A percentile compares a stretch with the other conserved stretches of the same genome.
These are phyloP conservation scores for Physcia stellaris DNA, from an alignment of 495 filamentous ascomycete genomes.

Conservation along the genomic window DNA sequence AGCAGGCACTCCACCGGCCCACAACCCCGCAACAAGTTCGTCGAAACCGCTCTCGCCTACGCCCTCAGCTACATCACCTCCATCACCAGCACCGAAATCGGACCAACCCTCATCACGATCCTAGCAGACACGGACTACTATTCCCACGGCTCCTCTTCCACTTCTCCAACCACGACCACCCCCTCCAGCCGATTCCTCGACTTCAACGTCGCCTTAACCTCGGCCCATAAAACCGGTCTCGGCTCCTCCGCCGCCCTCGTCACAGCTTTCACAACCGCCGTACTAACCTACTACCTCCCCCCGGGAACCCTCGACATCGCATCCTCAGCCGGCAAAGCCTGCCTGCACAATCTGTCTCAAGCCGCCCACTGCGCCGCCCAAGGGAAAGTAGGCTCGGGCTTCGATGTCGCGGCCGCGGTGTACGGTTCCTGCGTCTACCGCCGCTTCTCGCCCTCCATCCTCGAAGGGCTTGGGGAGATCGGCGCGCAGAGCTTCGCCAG, in stretches of 20 bases:
- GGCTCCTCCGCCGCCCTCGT: conserved; percentile 92
- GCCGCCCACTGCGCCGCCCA: conserved; percentile 90
- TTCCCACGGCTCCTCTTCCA: conserved; percentile 47
- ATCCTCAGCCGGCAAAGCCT: conserved; percentile 18
- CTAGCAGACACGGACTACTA: conserved; percentile 95
- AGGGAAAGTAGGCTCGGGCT: conserved; percentile 90
- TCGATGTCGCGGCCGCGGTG: conserved; percentile 89
- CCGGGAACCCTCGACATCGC: conserved; percentile 38
- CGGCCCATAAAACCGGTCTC: conserved; percentile 90
- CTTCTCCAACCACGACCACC: conserved; percentile 14
- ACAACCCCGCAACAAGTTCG: conserved; percentile 60
- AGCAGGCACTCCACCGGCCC: conserved; percentile 13
- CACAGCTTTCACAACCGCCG: conserved; percentile 70
- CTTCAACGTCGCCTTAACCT: conserved; percentile 59
- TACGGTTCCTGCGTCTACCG: conserved; percentile 84
- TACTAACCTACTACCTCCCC: conserved; percentile 66
- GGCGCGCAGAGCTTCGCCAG: conserved; percentile 50
- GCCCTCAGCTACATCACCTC: conserved; percentile 67
- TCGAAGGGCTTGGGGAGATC: conserved; percentile 49
- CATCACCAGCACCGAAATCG: conserved; percentile 40
- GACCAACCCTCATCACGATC: conserved; percentile 65
- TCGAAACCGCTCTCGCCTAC: conserved; percentile 81
- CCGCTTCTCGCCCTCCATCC: conserved; percentile 71
- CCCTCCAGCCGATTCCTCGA: conserved; percentile 47
- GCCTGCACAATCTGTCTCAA: conserved; percentile 85